Evolutionary conservation across 148 eudicot species (phyloP), one percentile per base, ranked within the genome.

Genomic region (Salicornia ramosissima): DNA sequence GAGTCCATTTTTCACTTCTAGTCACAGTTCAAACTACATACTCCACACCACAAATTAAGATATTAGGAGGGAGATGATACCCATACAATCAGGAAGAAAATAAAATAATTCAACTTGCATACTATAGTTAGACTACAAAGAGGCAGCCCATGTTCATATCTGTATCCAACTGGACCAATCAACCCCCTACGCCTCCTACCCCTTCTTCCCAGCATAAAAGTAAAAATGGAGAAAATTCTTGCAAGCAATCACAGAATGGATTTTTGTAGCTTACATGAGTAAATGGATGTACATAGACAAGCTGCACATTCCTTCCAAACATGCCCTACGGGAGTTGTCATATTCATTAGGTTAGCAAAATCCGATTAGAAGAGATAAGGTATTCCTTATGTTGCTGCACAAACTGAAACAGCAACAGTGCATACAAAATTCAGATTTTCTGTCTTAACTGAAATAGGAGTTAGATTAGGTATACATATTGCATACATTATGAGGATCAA

Each of bases 211-310:
- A 15, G 24, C 4, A 64, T 42, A 54, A 13, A 75, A 31, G 25
- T 10, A 42, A 34, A 61, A 9, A 63, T 2, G 58, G 34, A 18
- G 31, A 66, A 56, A 26, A 45, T n/a, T 30, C 5, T 7, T 10
- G 25, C 40, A 53, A 19, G 18, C 55, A 43, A 42, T 14, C 5
- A 63, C 22, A 67, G 39, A 50, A n/a, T 18, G 24, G 18, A 42
- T 45, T 65, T 67, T 10, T 28, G 19, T 33, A 71, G 58, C 85
- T 88, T 83, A 94, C 99, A 80, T 85, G 90, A 71, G 90, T 69
- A 74, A 86, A 78, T 25, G 97, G 95, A 78, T 87, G 90, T 80
- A 87, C 50, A 71, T 84, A 90, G 56, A 88, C 84, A 70, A 88
- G 72, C 74, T 87, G 99, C 51, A 88, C 96, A 24, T 72, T 67